Conservation (phyloP, 2,329 filamentous ascomycete species). For the Phaeosphaeria sp. region DNA sequence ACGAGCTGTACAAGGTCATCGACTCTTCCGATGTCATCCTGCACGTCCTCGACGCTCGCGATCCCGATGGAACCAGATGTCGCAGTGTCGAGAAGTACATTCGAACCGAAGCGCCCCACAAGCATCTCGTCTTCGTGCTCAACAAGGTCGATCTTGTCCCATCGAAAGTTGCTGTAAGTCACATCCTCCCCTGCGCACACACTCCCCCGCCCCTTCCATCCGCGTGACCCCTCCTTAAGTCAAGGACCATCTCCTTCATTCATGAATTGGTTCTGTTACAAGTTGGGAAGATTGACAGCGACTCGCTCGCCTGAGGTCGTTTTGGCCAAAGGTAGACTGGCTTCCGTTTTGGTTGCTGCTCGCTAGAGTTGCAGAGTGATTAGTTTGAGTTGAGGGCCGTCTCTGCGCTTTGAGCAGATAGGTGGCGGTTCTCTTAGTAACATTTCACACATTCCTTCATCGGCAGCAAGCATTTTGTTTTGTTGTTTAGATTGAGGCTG, state of each 20-base stretch:
- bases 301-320: constrained; percentile 69
- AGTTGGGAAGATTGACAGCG: constrained; percentile 92
- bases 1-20: constrained; percentile 94
- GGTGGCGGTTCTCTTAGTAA: constrained; percentile 97
- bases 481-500: constrained; percentile 26
- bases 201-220: constrained; percentile 59
- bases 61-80: constrained; percentile 76
- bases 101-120: constrained; percentile 90
- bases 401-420: constrained; percentile 63
- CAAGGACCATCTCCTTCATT: constrained; percentile 74
- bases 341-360: constrained; percentile 87
- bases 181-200: constrained; percentile 8
- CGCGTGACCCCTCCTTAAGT: constrained; percentile 79
- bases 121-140: constrained; percentile 87
- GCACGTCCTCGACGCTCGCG: constrained; percentile 51
- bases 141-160: constrained; percentile 96
- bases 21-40: constrained; percentile 95
- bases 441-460: constrained; percentile 79
- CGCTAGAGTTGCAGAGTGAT: constrained; percentile 77
- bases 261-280: constrained; percentile 96
- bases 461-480: constrained; percentile 20
- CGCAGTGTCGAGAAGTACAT: constrained; percentile 92
- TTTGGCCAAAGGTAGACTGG: constrained; percentile 72
- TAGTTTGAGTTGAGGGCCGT: constrained; percentile 97
- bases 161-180: constrained; percentile 91